Evolutionary conservation across 1,284 basidiomycete species (phyloP).

Genomic region (Fomitopsis betulina): DNA sequence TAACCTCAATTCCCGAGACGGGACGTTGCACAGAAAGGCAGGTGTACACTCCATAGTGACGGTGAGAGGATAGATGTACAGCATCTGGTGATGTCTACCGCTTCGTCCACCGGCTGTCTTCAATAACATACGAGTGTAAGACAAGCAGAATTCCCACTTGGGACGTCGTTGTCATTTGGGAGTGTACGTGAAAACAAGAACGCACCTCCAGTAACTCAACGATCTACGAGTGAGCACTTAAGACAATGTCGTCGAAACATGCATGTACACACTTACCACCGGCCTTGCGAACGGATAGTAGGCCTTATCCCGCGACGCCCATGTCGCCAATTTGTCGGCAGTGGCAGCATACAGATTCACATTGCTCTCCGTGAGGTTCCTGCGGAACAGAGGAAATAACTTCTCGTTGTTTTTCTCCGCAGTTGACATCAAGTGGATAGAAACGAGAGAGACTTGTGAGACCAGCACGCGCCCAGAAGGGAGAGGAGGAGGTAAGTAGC

Average conservation of each 20-base stretch:
- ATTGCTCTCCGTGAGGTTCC: conserved; percentile 10
- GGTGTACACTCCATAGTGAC: background rate
- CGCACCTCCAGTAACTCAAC: conserved; percentile 18
- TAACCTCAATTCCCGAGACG: background rate
- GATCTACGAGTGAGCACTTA: conserved; percentile 9
- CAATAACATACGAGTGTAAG: no score
- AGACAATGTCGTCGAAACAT: background rate
- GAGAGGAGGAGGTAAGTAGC: no score
- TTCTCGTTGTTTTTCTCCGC: conserved; percentile 18
- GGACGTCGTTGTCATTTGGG: no score
- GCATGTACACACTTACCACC: conserved; percentile 6
- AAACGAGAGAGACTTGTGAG: no score
- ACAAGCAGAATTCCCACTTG: no score
- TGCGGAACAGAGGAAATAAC: conserved; percentile 16
- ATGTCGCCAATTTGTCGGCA: conserved; percentile 15
- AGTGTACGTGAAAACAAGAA: background rate
- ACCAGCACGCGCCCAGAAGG: no score
- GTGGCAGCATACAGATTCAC: conserved; percentile 10
- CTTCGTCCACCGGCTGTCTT: no score
- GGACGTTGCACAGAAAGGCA: background rate
- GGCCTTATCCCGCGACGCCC: conserved; percentile 16
- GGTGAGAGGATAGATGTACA: background rate
- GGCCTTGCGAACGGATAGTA: conserved; percentile 19
- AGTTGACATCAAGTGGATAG: background rate
- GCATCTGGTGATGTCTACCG: background rate